A percentile compares a stretch with the other conserved stretches of the same genome.
Conservation (phyloP, 306 rosid genomes). For the Astragalus glycyphyllos region DNA sequence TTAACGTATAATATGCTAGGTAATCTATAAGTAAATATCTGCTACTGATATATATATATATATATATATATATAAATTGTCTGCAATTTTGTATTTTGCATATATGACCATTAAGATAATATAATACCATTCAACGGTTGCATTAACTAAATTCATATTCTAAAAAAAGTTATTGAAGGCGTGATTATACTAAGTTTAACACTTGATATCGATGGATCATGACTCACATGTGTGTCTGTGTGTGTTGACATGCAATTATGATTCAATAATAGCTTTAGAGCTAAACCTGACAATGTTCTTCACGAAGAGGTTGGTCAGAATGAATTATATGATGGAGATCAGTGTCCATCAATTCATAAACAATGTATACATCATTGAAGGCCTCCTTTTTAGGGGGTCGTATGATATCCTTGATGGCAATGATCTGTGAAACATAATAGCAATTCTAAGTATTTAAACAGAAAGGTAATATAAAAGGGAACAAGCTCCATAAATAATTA, state of each 20-base stretch:
- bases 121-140: no score
- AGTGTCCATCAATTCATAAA: conserved; percentile 63
- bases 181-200: no score
- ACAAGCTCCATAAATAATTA: conserved; percentile 19
- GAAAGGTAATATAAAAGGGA: conserved; percentile 22
- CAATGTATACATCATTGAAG: conserved; percentile 54
- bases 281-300: conserved; percentile 62
- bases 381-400: conserved; percentile 53
- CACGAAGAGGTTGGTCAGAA: conserved; percentile 54
- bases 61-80: no score
- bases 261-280: conserved; percentile 25
- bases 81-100: no score
- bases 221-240: no score
- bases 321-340: conserved; percentile 62
- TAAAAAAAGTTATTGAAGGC: no score
- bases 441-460: conserved; percentile 42
- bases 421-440: conserved; percentile 45
- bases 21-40: no score
- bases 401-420: conserved; percentile 57
- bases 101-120: no score
- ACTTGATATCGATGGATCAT: no score
- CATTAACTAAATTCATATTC: no score
- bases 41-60: no score
- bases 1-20: no score
- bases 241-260: conserved; percentile 6